Base-by-base conservation (phyloP, 371 early-diverging fungal genomes). In the Phascolomyces articulosus region DNA sequence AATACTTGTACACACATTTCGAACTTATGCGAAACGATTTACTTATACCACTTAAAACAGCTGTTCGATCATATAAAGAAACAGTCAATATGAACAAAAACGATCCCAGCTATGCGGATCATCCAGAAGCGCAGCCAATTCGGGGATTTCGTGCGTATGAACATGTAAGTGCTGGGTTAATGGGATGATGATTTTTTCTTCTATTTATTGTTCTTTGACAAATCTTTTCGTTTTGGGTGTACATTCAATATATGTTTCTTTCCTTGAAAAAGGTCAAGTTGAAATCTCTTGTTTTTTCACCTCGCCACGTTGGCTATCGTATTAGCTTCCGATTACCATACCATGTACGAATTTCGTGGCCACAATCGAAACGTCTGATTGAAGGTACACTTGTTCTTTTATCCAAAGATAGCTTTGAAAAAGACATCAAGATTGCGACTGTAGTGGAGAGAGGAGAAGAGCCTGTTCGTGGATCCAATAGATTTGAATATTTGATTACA, bases 1-100 rank as follows among this genome's bases (percentile, higher is more conserved):
- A 87, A 51, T 87, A 89, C 59, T 59, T 90, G 1, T 81, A 86
- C 62, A 87, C 90, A 0, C 90, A 90, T 48, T 90, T 85, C 61
- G 80, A 78, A 40, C 68, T 91, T 49, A 75, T 91, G 70, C 78
- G 90, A 0, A 87, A 87, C 20, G 92, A 90, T 60, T 77, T 82
- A 24, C 63, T 85, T 24, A 77, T 87, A 0, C 87, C 88, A 13
- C 66, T 88, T 18, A 75, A 84, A 48, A 73, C 76, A 20, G 85
- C 87, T 4, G 80, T 88, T 38, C 66, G 70, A 21, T 58, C 66
- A 0, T 87, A 83, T 31, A 69, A 67, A 13, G 64, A 58, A 31
- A 53, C 64, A 1, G 68, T 65, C 44, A 49, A 55, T 61, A 21
- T 2, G 28, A 44, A 1, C 18, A 71, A 48, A 55, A 40, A 57